Percentiles rank a stretch among this genome's conserved stretches.
Evolutionary conservation across 2,329 filamentous ascomycete species (phyloP).

Genomic region (Calonectria crousiana): DNA sequence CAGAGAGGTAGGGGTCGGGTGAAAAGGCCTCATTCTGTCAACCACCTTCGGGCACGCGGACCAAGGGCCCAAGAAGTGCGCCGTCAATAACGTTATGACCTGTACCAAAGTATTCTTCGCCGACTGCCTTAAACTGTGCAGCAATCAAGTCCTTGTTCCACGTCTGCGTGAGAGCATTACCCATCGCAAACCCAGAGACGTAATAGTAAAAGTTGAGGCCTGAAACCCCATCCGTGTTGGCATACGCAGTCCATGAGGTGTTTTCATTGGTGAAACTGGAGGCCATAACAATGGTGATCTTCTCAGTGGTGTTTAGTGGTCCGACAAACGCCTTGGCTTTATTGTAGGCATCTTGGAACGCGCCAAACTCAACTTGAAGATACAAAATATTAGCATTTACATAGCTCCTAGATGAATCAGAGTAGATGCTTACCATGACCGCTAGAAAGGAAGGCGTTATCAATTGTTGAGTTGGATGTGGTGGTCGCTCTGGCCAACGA

Average conservation of each 20-base stretch:
- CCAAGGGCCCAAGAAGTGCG: background rate
- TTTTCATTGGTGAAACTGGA: background rate
- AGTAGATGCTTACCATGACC: background rate
- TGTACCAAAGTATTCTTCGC: background rate
- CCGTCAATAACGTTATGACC: conserved; percentile 2
- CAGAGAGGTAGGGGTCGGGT: conserved; percentile 85
- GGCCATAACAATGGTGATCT: conserved; percentile 8
- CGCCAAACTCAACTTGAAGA: background rate
- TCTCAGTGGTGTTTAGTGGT: conserved; percentile 1
- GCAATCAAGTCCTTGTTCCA: conserved; percentile 5
- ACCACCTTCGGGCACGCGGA: conserved; percentile 65
- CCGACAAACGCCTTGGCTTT: conserved; percentile 9
- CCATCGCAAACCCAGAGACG: conserved; percentile 5
- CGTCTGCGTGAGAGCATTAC: background rate
- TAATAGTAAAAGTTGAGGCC: conserved; percentile 7
- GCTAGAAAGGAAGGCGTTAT: background rate
- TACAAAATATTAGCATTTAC: background rate
- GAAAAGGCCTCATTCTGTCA: conserved; percentile 93
- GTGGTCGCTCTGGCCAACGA: background rate
- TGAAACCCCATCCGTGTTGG: conserved; percentile 9
- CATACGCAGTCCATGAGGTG: background rate
- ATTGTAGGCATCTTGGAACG: background rate
- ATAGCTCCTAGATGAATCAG: background rate
- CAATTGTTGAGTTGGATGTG: background rate
- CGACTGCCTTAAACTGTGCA: conserved; percentile 1